phyloP scores from a whole-genome alignment of 2,329 filamentous ascomycete genomes.

The Fusarium continuum region DNA sequence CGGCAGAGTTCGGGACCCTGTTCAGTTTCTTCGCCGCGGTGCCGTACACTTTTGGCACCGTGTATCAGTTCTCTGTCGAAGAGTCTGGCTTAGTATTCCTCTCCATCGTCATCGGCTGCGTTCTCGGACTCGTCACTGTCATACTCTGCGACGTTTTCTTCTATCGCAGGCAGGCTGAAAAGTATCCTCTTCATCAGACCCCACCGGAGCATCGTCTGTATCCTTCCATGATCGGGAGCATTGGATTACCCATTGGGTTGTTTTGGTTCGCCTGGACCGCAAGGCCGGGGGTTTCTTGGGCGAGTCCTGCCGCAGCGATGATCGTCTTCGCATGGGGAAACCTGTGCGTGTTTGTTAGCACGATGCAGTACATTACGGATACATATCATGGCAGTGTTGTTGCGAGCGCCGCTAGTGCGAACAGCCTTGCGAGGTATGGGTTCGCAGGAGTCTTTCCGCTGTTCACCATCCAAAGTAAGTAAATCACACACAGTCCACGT shows the following conservation, averaged over 20 bases:
- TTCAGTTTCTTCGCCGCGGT: slow-evolving; percentile 63
- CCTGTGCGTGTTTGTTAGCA: slow-evolving; percentile 65
- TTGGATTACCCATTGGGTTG: slow-evolving; percentile 61
- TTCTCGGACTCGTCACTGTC: slow-evolving; percentile 55
- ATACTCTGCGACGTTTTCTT: slow-evolving; percentile 53
- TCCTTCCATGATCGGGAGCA: slow-evolving; percentile 65
- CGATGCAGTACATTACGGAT: slow-evolving; percentile 63
- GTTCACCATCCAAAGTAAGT: slow-evolving; percentile 66
- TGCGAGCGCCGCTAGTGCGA: slow-evolving; percentile 68
- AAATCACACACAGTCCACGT: fast-evolving
- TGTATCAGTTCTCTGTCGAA: slow-evolving; percentile 57
- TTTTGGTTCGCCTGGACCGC: slow-evolving; percentile 71
- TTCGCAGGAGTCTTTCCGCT: slow-evolving; percentile 67
- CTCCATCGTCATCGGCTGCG: slow-evolving; percentile 56
- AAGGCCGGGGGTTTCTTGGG: slow-evolving; percentile 57
- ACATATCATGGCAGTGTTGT: slow-evolving; percentile 64
- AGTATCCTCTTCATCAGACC: slow-evolving; percentile 48
- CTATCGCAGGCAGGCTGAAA: slow-evolving; percentile 51
- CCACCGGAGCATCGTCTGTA: slow-evolving; percentile 67
- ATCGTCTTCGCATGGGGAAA: slow-evolving; percentile 69
- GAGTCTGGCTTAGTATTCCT: slow-evolving; percentile 57
- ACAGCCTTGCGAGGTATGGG: slow-evolving; percentile 64
- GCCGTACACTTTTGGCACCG: slow-evolving; percentile 56
- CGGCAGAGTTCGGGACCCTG: slow-evolving; percentile 61
- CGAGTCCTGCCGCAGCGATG: slow-evolving; percentile 59